Evolutionary conservation across 139 green algal genomes (phyloP), one percentile per base, ranked within the genome.

Genomic region (Parachlorella kessleri): DNA sequence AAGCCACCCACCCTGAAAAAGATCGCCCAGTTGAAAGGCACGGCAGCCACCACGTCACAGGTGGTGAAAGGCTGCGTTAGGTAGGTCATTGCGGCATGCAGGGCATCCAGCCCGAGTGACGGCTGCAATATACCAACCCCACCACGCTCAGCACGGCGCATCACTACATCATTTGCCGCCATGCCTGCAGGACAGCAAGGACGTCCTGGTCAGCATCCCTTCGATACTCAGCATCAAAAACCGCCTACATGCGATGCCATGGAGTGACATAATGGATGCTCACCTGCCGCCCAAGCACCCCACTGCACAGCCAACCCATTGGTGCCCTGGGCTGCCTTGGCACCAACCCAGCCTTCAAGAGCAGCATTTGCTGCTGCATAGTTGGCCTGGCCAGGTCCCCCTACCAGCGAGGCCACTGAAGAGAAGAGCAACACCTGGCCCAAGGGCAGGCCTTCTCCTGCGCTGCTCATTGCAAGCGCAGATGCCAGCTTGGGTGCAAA

Each of bases 121-220:
- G 3, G 3, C 30, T 73, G 75, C 37, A 72, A 48, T 38, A 30
- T 2, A 32, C 53, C 26, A 32, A 67, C 2, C 8, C n/a, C 36
- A 41, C 1, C 7, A 5, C 1, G 2, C 30, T 67, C 24, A 53
- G 35, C 35, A 28, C 23, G 33, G 30, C 66, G 10, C 35, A 24
- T 40, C 66, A 48, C 35, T 26, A 8, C 48, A 40, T 35, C 9
- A 70, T 26, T 8, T 8, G 37, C 37, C 24, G 36, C 40, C 8
- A 37, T 40, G 0, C 1, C 3, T 1, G 9, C 76, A 88, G 28
- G 40, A 37, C 40, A 7, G 28, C 4, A 30, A 72, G 14, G 80
- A 66, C 38, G 69, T 4, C 10, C 89, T 38, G 28, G 63, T 6
- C 1, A 78, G 70, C 71, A 98, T 92, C 76, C 94, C 93, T 32